These are phyloP conservation scores for Mucor piriformis DNA, from an alignment of 371 early-diverging fungal species.

Conservation along the genomic window DNA sequence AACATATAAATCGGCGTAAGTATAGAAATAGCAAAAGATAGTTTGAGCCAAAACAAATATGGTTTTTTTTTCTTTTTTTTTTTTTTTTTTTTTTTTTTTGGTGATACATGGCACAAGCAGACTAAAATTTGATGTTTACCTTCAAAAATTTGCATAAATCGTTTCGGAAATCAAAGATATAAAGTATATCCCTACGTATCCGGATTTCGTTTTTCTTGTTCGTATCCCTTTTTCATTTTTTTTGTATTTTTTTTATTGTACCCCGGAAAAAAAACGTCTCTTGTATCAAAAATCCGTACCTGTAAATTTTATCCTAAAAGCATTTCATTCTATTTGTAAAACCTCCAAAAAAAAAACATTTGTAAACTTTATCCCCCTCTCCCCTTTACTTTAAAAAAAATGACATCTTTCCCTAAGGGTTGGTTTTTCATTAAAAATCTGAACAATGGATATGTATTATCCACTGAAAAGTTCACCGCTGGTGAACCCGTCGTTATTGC, in stretches of 20 bases:
- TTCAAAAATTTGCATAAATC: not conserved
- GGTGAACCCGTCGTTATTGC: constrained; percentile 42
- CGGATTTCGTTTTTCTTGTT: not conserved
- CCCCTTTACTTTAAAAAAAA: constrained; percentile 12
- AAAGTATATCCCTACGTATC: not conserved
- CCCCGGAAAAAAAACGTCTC: too few species aligned
- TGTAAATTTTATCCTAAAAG: constrained; percentile 4
- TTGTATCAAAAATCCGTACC: not conserved
- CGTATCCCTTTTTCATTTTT: not conserved
- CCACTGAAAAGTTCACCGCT: constrained; percentile 35
- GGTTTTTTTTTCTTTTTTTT: too few species aligned
- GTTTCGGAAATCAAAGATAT: constrained; percentile 1
- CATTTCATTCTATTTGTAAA: not conserved
- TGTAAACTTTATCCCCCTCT: not conserved
- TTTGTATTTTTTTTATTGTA: not conserved
- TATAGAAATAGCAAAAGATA: constrained; percentile 10
- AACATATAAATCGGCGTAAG: constrained; percentile 5
- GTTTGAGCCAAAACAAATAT: constrained; percentile 4
- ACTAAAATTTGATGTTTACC: not conserved
- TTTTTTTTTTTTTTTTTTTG: too few species aligned
- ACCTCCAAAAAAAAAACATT: constrained; percentile 3
- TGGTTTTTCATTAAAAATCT: constrained; percentile 66
- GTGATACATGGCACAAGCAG: constrained; percentile 12
- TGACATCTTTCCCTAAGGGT: constrained; percentile 48
- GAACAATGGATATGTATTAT: constrained; percentile 49